Evolutionary conservation across 2,329 filamentous ascomycete species (phyloP), one percentile per base, ranked within the genome.

Genomic region (Colletotrichum eremochloae): DNA sequence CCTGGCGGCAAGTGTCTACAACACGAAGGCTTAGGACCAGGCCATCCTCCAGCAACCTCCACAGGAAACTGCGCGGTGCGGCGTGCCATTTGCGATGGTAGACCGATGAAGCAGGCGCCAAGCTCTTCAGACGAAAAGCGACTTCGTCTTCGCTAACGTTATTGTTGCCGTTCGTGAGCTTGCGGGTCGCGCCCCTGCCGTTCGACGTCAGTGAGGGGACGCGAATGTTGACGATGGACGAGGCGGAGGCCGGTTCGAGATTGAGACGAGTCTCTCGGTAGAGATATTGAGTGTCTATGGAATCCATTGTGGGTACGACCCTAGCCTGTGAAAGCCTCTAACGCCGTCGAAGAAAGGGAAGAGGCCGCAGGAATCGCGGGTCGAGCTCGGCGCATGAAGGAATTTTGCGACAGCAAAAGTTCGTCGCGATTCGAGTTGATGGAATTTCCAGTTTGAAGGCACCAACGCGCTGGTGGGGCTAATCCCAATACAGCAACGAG

Each of bases 231-330:
- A 95, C 89, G 78, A 92, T 88, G 72, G 92, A 93, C 77, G 89
- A 89, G 75, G 88, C 86, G 77, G 89, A 92, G 73, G 90, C 87
- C 75, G 91, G 90, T 83, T 96, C 93, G 77, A 96, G 88, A 82
- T 94, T 94, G 82, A 97, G 86, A 81, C 93, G 91, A 81, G 93
- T 94, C 88, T 97, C 94, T 86, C 95, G 95, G 87, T 93, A 96
- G 83, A 94, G 86, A 83, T 89, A 92, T 75, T 88, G 87, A 76
- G 89, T 87, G 79, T 88, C 87, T 79, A 85, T 82, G 77, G 86
- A 85, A 78, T 88, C 89, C 92, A 94, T 94, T 80, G 86, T 89
- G 86, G 86, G 85, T 87, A 90, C 62, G 33, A 57, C 46, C 65
- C 65, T 68, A 62, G 24, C 46, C 38, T 60, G 42, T 66, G 12